Conservation (phyloP, 1,139 yeast species). For the Protomyces arabidopsidicola region DNA sequence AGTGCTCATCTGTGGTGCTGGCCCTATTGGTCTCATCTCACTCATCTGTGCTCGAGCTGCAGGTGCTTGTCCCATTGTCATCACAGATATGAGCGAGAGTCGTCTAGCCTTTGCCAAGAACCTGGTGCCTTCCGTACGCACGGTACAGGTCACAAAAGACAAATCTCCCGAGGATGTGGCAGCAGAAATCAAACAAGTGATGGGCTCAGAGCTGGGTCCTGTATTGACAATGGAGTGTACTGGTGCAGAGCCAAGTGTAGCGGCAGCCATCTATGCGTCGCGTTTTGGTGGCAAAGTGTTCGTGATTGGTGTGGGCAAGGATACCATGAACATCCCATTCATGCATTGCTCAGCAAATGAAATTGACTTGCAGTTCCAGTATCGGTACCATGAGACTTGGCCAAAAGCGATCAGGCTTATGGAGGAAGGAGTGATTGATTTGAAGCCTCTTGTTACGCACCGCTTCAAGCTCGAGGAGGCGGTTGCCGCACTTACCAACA, state of each 20-base stretch:
- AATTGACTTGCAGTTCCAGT: slow-evolving; percentile 64
- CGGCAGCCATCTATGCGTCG: slow-evolving; percentile 52
- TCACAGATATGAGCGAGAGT: slow-evolving; percentile 59
- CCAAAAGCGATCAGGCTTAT: slow-evolving; percentile 62
- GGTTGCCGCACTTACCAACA: slow-evolving; percentile 61
- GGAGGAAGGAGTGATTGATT: slow-evolving; percentile 51
- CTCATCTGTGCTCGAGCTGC: slow-evolving; percentile 76
- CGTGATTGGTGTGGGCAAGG: slow-evolving; percentile 67
- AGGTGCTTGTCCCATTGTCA: slow-evolving; percentile 68
- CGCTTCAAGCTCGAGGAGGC: slow-evolving; percentile 62
- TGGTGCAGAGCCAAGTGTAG: slow-evolving; percentile 62
- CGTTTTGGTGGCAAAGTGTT: slow-evolving; percentile 58
- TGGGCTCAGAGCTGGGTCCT: slow-evolving; percentile 48
- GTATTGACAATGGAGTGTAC: slow-evolving; percentile 61
- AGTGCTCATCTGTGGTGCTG: slow-evolving; percentile 83
- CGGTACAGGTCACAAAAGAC: slow-evolving; percentile 50
- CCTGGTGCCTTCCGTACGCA: slow-evolving; percentile 55
- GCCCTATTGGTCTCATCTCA: slow-evolving; percentile 80
- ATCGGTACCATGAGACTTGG: slow-evolving; percentile 77
- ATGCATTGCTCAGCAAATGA: slow-evolving; percentile 64
- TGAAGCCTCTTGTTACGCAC: slow-evolving; percentile 59
- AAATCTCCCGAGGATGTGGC: slow-evolving; percentile 39
- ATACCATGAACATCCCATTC: slow-evolving; percentile 61
- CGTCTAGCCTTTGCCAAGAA: slow-evolving; percentile 58
- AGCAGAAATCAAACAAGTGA: slow-evolving; percentile 41